Evolutionary conservation across 2,329 filamentous ascomycete species (phyloP).

Genomic region (Pseudophaeomoniella oleicola): DNA sequence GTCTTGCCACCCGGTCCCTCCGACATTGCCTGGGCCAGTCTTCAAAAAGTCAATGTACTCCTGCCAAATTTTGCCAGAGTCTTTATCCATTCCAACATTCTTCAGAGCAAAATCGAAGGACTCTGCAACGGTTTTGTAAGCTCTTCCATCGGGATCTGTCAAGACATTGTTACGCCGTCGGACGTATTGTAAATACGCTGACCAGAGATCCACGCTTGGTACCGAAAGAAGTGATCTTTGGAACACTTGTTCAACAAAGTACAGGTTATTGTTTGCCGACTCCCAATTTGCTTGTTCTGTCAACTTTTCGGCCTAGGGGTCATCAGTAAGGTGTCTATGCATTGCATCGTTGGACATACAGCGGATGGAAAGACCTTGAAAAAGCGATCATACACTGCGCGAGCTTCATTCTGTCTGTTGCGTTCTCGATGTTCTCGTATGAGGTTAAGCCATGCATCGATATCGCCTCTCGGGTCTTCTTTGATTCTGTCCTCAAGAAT

Average conservation of each 20-base stretch:
- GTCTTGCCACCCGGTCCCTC: slow-evolving; percentile 84
- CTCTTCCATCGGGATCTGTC: slow-evolving; percentile 60
- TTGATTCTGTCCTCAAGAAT: slow-evolving; percentile 81
- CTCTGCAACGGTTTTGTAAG: slow-evolving; percentile 64
- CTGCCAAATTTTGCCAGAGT: slow-evolving; percentile 78
- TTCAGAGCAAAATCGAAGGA: slow-evolving; percentile 88
- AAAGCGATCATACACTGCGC: slow-evolving; percentile 72
- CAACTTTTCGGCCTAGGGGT: slow-evolving; percentile 71
- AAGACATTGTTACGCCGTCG: slow-evolving; percentile 78
- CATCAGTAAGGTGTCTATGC: slow-evolving; percentile 18
- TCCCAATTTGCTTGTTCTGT: slow-evolving; percentile 81
- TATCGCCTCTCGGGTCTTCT: slow-evolving; percentile 82
- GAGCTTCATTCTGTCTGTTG: slow-evolving; percentile 67
- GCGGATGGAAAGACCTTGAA: slow-evolving; percentile 77
- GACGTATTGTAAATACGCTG: slow-evolving; percentile 87
- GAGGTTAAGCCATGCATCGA: slow-evolving; percentile 79
- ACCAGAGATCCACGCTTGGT: slow-evolving; percentile 78
- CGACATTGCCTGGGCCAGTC: slow-evolving; percentile 69
- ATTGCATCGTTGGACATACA: slow-evolving; percentile 43
- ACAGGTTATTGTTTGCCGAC: slow-evolving; percentile 69
- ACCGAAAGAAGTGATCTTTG: slow-evolving; percentile 62
- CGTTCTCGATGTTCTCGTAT: slow-evolving; percentile 73
- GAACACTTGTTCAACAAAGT: slow-evolving; percentile 70
- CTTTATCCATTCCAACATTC: slow-evolving; percentile 80
- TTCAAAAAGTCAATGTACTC: slow-evolving; percentile 93